These are phyloP conservation scores for Phytophthora chlamydospora DNA, from an alignment of 352 stramenopile genomes.

Conservation along the genomic window DNA sequence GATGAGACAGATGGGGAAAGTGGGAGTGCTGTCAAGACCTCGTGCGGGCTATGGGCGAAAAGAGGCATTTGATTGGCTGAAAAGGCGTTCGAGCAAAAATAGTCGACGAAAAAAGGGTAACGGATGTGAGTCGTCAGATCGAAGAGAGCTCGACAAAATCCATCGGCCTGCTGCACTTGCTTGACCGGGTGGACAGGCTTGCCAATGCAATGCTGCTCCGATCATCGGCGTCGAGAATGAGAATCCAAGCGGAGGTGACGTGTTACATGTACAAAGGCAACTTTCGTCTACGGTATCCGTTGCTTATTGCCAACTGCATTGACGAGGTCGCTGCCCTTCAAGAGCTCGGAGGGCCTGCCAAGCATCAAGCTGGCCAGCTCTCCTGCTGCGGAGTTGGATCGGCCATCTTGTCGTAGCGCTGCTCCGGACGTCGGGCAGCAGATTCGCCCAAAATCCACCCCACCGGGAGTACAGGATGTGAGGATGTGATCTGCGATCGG, in stretches of 20 bases:
- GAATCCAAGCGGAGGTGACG: background rate
- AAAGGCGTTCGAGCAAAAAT: conserved; percentile 18
- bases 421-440: background rate
- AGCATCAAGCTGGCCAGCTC: no score
- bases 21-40: conserved; percentile 20
- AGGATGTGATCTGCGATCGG: conserved; percentile 26
- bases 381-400: no score
- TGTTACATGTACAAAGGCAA: background rate
- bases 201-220: background rate
- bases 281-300: no score
- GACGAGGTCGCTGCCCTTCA: no score
- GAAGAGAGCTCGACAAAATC: conserved; percentile 21
- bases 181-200: background rate
- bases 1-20: conserved; percentile 23
- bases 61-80: conserved; percentile 11
- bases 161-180: conserved; percentile 3
- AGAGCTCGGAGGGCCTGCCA: no score
- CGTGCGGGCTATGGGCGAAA: conserved; percentile 7
- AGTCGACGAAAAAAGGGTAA: conserved; percentile 9
- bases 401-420: no score
- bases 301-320: no score
- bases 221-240: conserved; percentile 6
- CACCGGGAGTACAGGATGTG: background rate
- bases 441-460: conserved; percentile 23
- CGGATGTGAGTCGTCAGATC: conserved; percentile 17